Evolutionary conservation across 352 stramenopile genomes (phyloP), one percentile per base, ranked within the genome.

Genomic region (Globisporangium nodosum): DNA sequence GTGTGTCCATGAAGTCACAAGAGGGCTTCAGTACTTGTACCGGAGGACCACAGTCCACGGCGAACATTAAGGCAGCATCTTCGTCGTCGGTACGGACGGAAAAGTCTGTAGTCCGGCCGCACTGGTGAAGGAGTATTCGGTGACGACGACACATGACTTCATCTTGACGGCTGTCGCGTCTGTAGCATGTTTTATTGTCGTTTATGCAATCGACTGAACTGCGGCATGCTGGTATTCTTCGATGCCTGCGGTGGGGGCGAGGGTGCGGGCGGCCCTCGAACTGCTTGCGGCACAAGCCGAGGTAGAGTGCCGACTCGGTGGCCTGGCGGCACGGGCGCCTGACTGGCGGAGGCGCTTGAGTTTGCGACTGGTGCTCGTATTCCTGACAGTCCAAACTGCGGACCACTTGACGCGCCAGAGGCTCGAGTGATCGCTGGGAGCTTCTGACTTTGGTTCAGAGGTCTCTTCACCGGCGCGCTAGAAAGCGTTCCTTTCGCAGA

Each of bases 191-290:
- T 37, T 3, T 3, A 43, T 76, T 69, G 84, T 64, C 76, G 74
- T 52, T 86, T 86, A 54, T 86, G 70, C 6, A 88, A 65, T 20
- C 78, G 76, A 53, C 78, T 88, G 49, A 85, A 88, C 56, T 78
- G 70, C 49, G 76, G 78, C 62, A 76, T 78, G 39, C 60, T 66
- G 31, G 65, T 49, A 27, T 72, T 86, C 42, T 73, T 71, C 8
- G 63, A 58, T 3, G 71, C 61, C 33, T 66, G 62, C 3, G 66
- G 64, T 12, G 78, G 77, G 7, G 66, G 67, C 1, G 73, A 84
- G 54, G 75, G 74, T 62, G 79, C 61, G 3, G 71, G 27, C 3
- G 52, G 31, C 2, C 18, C 37, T 46, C 61, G 67, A 24, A 46
- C 3, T 12, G 45, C n/a, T 7, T 77, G 67, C 2, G 37, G 60